Evolutionary conservation across 176 grass and related monocot species (phyloP).

Genomic region (Elymus sibiricus): DNA sequence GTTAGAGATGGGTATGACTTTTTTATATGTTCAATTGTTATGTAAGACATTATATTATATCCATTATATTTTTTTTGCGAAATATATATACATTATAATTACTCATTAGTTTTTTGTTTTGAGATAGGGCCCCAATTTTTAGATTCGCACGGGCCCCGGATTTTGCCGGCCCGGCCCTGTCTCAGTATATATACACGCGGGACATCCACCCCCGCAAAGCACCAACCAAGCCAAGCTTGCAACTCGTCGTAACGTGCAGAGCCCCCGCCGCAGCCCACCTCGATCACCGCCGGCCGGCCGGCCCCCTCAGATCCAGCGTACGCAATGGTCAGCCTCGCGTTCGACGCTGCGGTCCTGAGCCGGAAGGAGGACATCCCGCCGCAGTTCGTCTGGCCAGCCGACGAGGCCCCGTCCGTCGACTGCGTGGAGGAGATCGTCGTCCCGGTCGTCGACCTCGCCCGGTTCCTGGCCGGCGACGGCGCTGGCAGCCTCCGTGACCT

Average conservation of each 20-base stretch:
- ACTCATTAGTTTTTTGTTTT: no score
- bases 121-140: no score
- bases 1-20: no score
- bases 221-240: neutral
- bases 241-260: neutral
- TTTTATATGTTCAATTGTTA: no score
- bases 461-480: slow-evolving; percentile 15
- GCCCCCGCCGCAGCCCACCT: neutral
- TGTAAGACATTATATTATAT: no score
- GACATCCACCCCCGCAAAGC: neutral
- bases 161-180: no score
- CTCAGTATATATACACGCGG: neutral
- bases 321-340: neutral
- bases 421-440: slow-evolving; percentile 47
- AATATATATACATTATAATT: no score
- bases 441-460: slow-evolving; percentile 61
- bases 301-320: neutral
- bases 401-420: slow-evolving; percentile 40
- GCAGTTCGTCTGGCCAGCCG: slow-evolving; percentile 80
- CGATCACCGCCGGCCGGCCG: neutral
- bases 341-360: slow-evolving; percentile 26
- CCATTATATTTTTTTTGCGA: no score
- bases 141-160: no score
- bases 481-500: slow-evolving; percentile 1
- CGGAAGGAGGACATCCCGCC: slow-evolving; percentile 41